Base-by-base conservation (phyloP, 148 eudicot genomes). In the Suaeda aralocaspica region DNA sequence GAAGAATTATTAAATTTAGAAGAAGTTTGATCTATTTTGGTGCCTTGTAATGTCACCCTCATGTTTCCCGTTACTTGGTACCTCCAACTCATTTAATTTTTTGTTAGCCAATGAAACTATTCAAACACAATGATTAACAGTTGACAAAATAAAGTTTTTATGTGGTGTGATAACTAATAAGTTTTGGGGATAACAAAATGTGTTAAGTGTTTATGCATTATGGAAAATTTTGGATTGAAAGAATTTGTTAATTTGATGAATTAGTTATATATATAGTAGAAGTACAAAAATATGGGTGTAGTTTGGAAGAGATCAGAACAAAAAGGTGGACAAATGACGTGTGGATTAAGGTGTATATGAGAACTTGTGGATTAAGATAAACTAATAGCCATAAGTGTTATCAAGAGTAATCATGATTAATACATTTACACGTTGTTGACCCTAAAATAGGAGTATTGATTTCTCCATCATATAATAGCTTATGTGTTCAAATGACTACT, bases 1-100 rank as follows among this genome's bases (percentile, higher is more conserved):
- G 66, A 34, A 13, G 77, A 66, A 18, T 66, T 66, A n/a, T n/a
- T n/a, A n/a, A n/a, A n/a, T 57, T 44, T 74, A 1, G 65, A 30
- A 44, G 77, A 48, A 59, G 67, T n/a, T 49, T 67, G 67, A 30
- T 50, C 65, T 21, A 63, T 51, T 50, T 62, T 61, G 36, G 55
- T 19, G 19, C 74, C 66, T 31, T 64, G 74, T 41, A 64, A n/a
- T n/a, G n/a, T 48, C 25, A 45, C 42, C 59, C 66, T 70, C 22
- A 48, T 34, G 50, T 59, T 70, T 48, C 44, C 71, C 18, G 58
- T 13, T 26, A 66, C 66, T 76, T 56, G 79, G 66, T 48, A 76
- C 51, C 57, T 25, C 33, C 65, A 51, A 60, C 71, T 76, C 26
- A 70, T 71, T 49, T 64, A 1, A 28, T 76, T 59, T 21, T 66